Base-by-base conservation (phyloP, 371 early-diverging fungal species). In the Dinochytrium kinnereticum region DNA sequence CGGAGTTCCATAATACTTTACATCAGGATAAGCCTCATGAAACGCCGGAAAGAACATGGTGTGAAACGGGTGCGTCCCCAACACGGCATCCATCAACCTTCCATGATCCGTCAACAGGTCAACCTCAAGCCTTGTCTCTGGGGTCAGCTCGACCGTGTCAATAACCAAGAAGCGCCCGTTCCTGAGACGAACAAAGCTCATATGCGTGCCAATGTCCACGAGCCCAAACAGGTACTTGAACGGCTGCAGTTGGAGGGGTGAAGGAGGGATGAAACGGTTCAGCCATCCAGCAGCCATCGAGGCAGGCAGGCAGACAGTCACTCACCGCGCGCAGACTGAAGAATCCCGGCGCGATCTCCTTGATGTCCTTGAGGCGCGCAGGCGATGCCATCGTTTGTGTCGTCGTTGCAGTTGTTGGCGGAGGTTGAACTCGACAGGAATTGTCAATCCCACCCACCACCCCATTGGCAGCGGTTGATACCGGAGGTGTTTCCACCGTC, bases 11-110 rank as follows among this genome's bases (percentile, higher is more conserved):
- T 68, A 77, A 40, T 37, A 77, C 57, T 33, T 36, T 17, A 69
- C 65, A 30, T 64, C 26, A 2, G 78, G 78, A 37, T 70, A 77
- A 31, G 28, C 13, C 31, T 53, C 28, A 64, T 70, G 37, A 53
- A 77, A 77, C n/a, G 13, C 44, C 24, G 31, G 50, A 38, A 77
- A 74, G 26, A n/a, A 31, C 2, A 77, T 39, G 2, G 74, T 73
- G 71, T 77, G 78, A 67, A 39, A 73, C 21, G 78, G 73, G 38
- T 77, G 74, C 10, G 78, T 74, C 2, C 64, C 78, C 1, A 77
- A 37, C 21, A 77, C 69, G 7, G 74, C 71, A 51, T 77, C 78
- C 33, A 77, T 72, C 30, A 77, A 49, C 13, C 38, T 33, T 3
- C 78, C 73, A 49, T 64, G 50, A 34, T 70, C 37, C 21, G 77